Conservation (phyloP, 2,329 filamentous ascomycete species). For the Colletotrichum cereale region DNA sequence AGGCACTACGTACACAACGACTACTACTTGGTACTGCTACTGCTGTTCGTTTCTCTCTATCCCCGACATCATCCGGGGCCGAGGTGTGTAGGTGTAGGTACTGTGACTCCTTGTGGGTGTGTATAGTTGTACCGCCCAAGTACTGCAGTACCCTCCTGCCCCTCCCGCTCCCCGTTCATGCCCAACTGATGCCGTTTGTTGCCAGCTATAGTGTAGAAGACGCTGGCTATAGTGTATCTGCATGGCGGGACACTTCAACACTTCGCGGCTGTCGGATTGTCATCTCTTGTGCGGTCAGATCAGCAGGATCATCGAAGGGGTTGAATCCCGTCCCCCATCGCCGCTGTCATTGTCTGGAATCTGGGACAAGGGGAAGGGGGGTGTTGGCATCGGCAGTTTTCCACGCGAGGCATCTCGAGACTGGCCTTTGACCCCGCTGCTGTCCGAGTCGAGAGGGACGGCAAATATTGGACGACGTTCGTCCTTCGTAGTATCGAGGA, state of each 20-base stretch:
- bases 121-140: neutral
- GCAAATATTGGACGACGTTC: conserved; percentile 25
- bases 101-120: neutral
- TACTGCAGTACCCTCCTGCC: neutral
- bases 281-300: conserved; percentile 18
- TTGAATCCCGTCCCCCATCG: conserved; percentile 26
- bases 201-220: neutral
- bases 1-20: no score
- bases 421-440: conserved; percentile 4
- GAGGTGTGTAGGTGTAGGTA: neutral
- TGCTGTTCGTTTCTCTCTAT: neutral
- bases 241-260: neutral
- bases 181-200: neutral
- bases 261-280: neutral
- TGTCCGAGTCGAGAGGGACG: conserved; percentile 7
- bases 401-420: conserved; percentile 21
- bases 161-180: neutral
- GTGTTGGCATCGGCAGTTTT: neutral
- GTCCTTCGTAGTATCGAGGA: neutral
- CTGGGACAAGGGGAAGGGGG: neutral
- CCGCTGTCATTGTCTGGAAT: conserved; percentile 16
- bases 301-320: neutral
- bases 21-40: neutral
- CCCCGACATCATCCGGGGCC: neutral
- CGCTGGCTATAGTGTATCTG: neutral